Evolutionary conservation across 1,284 basidiomycete species (phyloP).

Genomic region (Clitocybe nebularis): DNA sequence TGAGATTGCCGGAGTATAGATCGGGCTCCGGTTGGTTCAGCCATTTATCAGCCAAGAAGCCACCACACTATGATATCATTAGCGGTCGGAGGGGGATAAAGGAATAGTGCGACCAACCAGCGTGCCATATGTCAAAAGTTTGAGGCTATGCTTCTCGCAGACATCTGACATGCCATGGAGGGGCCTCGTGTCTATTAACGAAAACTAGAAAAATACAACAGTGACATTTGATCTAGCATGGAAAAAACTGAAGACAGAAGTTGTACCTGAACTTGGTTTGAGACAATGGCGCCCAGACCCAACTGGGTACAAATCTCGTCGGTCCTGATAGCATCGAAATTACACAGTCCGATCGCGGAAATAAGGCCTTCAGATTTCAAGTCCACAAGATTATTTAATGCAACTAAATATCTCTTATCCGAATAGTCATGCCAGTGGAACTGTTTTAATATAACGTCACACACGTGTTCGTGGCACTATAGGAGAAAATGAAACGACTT

Average conservation of each 20-base stretch:
- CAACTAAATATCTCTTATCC: conserved; percentile 62
- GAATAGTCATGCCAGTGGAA: conserved; percentile 82
- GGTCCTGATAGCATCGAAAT: conserved; percentile 71
- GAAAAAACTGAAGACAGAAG: conserved; percentile 2
- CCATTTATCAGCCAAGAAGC: conserved; percentile 77
- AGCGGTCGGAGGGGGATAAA: conserved; percentile 6
- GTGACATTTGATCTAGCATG: conserved; percentile 4
- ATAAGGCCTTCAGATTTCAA: conserved; percentile 61
- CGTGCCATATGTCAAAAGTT: conserved; percentile 78
- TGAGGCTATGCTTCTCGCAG: conserved; percentile 67
- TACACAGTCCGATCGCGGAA: conserved; percentile 68
- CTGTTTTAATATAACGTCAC: conserved; percentile 30
- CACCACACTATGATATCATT: conserved; percentile 59
- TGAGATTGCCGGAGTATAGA: conserved; percentile 57
- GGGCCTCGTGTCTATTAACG: conserved; percentile 73
- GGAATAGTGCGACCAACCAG: conserved; percentile 44
- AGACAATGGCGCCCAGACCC: conserved; percentile 66
- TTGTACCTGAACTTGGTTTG: conserved; percentile 77
- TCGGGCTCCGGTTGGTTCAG: conserved; percentile 65
- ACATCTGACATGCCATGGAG: conserved; percentile 74
- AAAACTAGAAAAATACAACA: conserved; percentile 50
- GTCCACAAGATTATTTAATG: conserved; percentile 55
- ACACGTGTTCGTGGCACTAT: not conserved
- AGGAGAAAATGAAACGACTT: conserved; percentile 9
- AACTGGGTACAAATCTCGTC: conserved; percentile 75